Percentiles rank a stretch among this genome's conserved stretches.
Conservation (phyloP, 495 filamentous ascomycete species). For the Trichoderma asperelloides region DNA sequence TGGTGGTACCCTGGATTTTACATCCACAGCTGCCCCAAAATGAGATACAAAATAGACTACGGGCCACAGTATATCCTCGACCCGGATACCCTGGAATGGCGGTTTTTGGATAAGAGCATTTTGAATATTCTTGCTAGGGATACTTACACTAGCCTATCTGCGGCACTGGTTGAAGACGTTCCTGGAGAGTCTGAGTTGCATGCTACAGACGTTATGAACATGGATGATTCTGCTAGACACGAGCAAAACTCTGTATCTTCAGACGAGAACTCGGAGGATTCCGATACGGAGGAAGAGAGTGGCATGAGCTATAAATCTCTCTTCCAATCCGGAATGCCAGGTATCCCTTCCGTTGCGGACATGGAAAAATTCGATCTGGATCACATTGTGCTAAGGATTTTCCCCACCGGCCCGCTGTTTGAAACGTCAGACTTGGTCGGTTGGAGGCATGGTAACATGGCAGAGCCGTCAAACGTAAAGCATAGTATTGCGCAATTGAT, state of each 20-base stretch:
- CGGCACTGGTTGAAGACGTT: conserved; percentile 27
- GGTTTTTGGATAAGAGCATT: conserved; percentile 59
- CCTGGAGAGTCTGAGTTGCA: conserved; percentile 9
- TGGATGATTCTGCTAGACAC: neutral
- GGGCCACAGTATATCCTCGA: conserved; percentile 76
- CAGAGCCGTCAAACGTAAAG: conserved; percentile 47
- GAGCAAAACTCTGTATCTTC: neutral
- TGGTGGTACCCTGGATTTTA: conserved; percentile 48
- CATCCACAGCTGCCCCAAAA: conserved; percentile 43
- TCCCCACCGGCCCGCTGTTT: conserved; percentile 21
- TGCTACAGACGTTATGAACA: neutral
- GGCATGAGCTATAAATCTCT: conserved; percentile 37
- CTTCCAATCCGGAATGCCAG: conserved; percentile 66
- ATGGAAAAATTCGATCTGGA: conserved; percentile 56
- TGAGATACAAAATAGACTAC: conserved; percentile 80
- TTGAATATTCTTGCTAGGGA: conserved; percentile 52
- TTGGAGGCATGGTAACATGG: conserved; percentile 55
- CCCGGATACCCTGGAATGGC: conserved; percentile 67
- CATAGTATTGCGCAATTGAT: conserved; percentile 66
- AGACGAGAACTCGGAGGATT: conserved; percentile 11
- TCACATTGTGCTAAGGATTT: conserved; percentile 31
- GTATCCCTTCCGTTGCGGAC: conserved; percentile 57
- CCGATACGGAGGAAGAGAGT: conserved; percentile 19
- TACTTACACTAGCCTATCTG: conserved; percentile 60
- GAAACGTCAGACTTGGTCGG: conserved; percentile 47